Percentiles rank a stretch among this genome's conserved stretches.
phyloP scores from a whole-genome alignment of 257 asterid species.

The Solanum bulbocastanum region DNA sequence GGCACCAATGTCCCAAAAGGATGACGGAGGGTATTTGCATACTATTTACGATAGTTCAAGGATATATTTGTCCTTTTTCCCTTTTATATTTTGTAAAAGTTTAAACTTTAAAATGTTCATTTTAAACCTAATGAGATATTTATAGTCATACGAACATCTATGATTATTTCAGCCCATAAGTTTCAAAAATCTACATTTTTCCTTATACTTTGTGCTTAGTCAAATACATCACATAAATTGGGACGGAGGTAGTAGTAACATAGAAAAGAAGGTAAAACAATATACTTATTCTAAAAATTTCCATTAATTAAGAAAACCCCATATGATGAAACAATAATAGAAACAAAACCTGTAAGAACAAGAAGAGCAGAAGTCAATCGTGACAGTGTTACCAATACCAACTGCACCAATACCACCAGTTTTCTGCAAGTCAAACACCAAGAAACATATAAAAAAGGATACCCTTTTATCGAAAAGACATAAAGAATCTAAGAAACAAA shows the following conservation, averaged over 20 bases:
- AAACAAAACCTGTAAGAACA: conserved; percentile 70
- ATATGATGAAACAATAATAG: background rate
- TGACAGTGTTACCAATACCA: conserved; percentile 78
- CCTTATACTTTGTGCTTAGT: background rate
- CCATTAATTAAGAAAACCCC: background rate
- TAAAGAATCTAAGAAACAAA: background rate
- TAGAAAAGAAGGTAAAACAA: background rate
- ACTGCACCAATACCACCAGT: conserved; percentile 34
- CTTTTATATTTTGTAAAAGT: too few species aligned
- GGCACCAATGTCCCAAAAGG: too few species aligned
- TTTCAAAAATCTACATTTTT: background rate
- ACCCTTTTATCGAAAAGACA: background rate
- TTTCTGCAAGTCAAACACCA: conserved; percentile 35
- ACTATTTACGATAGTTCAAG: too few species aligned
- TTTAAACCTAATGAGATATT: background rate
- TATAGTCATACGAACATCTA: background rate
- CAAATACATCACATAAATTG: too few species aligned
- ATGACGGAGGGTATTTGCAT: too few species aligned
- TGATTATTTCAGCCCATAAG: background rate
- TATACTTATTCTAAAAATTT: background rate
- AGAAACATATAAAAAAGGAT: background rate
- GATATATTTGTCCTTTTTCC: too few species aligned
- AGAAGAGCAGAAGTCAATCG: conserved; percentile 80
- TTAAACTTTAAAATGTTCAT: background rate
- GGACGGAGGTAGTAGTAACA: too few species aligned